These are phyloP conservation scores for Phialophora macrospora DNA, from an alignment of 2,329 filamentous ascomycete species.

Conservation along the genomic window DNA sequence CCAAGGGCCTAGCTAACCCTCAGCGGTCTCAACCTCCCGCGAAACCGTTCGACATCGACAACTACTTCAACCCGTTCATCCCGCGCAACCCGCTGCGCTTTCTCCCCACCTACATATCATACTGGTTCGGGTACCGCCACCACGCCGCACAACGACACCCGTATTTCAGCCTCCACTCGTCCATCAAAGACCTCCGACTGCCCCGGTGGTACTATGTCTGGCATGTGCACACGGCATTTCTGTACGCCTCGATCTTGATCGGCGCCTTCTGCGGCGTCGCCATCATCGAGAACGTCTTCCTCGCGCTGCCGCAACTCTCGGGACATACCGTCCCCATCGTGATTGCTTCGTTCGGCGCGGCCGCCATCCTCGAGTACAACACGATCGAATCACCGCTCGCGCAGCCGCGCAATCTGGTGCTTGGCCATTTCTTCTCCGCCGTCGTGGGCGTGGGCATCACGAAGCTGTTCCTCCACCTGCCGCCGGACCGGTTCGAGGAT, in stretches of 20 bases:
- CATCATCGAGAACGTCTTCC: conserved; percentile 63
- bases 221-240: conserved; percentile 61
- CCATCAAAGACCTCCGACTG: conserved; percentile 3
- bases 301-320: conserved; percentile 60
- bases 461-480: conserved; percentile 66
- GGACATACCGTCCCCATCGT: conserved; percentile 62
- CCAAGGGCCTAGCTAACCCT: conserved; percentile 1
- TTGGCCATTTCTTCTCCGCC: conserved; percentile 69
- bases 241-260: conserved; percentile 67
- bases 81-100: conserved; percentile 66
- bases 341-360: conserved; percentile 74
- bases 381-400: conserved; percentile 72
- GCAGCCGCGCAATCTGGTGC: conserved; percentile 71
- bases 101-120: conserved; percentile 69
- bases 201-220: conserved; percentile 8
- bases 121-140: conserved; percentile 69
- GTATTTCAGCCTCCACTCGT: conserved; percentile 5
- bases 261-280: conserved; percentile 67
- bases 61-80: conserved; percentile 71
- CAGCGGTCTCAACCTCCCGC: conserved; percentile 1
- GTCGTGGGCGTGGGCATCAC: conserved; percentile 65
- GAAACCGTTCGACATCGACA: conserved; percentile 71
- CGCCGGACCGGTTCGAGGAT: conserved; percentile 49
- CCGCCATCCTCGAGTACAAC: conserved; percentile 76
- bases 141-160: conserved; percentile 6